phyloP scores from a whole-genome alignment of 1,139 yeast genomes.

The Geotrichum europaeum region DNA sequence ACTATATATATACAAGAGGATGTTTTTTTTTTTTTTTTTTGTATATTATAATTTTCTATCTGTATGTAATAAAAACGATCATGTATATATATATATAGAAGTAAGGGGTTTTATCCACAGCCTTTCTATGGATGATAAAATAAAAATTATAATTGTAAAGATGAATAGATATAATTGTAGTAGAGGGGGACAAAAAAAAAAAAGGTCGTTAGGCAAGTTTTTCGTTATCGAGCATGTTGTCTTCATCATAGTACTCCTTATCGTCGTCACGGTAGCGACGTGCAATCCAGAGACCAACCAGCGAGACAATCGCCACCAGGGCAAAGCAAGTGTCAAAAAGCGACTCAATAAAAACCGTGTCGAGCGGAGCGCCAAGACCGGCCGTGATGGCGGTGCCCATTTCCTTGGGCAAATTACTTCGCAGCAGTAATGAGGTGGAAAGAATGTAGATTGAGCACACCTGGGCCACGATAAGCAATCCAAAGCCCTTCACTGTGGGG shows the following conservation, averaged over 20 bases:
- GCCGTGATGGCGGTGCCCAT: conserved; percentile 51
- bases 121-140: background rate
- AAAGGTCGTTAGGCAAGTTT: conserved; percentile 22
- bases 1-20: no score
- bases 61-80: background rate
- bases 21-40: no score
- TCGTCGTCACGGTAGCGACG: conserved; percentile 18
- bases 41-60: no score
- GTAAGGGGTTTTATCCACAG: background rate
- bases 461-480: conserved; percentile 55
- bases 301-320: conserved; percentile 48
- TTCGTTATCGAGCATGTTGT: conserved; percentile 25
- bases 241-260: conserved; percentile 26
- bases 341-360: conserved; percentile 58
- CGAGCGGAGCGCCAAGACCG: conserved; percentile 44
- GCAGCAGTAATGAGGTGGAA: conserved; percentile 70
- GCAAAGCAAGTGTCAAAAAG: conserved; percentile 79
- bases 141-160: background rate
- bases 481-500: conserved; percentile 12
- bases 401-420: conserved; percentile 63
- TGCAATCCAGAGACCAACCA: conserved; percentile 37
- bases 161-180: background rate
- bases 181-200: background rate
- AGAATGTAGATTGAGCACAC: conserved; percentile 72
- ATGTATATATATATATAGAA: no score